phyloP scores from a whole-genome alignment of 2,329 filamentous ascomycete species.

The Coccinonectria pachysandricola region DNA sequence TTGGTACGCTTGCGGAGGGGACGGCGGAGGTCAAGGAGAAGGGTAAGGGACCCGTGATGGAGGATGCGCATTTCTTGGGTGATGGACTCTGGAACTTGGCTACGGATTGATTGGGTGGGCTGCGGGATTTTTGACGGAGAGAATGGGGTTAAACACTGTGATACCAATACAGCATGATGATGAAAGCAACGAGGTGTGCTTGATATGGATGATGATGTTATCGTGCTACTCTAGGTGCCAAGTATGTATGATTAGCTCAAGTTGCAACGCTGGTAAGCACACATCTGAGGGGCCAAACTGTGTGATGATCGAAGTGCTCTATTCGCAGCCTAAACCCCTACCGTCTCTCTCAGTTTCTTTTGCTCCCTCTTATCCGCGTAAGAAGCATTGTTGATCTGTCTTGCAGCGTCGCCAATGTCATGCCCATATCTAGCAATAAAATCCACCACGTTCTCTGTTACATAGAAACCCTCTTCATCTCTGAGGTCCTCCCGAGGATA shows the following conservation, averaged over 20 bases:
- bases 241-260: too few relatives aligned
- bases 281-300: too few relatives aligned
- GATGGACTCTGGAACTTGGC: slow-evolving; percentile 81
- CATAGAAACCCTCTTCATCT: slow-evolving; percentile 31
- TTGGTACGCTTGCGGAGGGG: slow-evolving; percentile 72
- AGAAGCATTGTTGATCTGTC: slow-evolving; percentile 13
- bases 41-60: slow-evolving; percentile 88
- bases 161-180: slow-evolving; percentile 15
- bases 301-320: too few relatives aligned
- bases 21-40: slow-evolving; percentile 89
- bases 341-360: too few relatives aligned
- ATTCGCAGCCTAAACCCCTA: too few relatives aligned
- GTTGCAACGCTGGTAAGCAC: too few relatives aligned
- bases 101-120: slow-evolving; percentile 37
- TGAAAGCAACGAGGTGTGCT: too few relatives aligned
- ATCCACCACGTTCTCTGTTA: slow-evolving; percentile 27
- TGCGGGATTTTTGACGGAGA: slow-evolving; percentile 1
- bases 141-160: slow-evolving; percentile 6
- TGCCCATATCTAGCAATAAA: slow-evolving; percentile 33
- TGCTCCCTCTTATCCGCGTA: slow-evolving; percentile 4
- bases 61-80: slow-evolving; percentile 86
- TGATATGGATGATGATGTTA: too few relatives aligned
- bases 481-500: slow-evolving; percentile 17
- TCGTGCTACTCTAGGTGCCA: too few relatives aligned
- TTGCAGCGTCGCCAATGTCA: slow-evolving; percentile 26